Percentiles rank a stretch among this genome's conserved stretches.
Conservation (phyloP, 2,329 filamentous ascomycete genomes). For the Coniella lustricola region DNA sequence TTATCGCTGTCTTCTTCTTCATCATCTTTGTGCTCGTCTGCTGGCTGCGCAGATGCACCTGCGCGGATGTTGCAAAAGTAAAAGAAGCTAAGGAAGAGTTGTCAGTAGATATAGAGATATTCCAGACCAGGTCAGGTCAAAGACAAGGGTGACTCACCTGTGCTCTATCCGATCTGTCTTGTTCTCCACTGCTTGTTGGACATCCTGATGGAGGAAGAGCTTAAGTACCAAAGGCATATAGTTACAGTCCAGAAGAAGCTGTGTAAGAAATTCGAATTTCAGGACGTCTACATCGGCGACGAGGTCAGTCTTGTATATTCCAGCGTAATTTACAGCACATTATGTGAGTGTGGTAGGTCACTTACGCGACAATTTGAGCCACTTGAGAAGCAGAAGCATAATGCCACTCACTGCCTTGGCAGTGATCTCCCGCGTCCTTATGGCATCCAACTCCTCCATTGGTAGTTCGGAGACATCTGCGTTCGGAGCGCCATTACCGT, state of each 20-base stretch:
- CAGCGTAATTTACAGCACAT: background rate
- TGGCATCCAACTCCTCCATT: slow-evolving; percentile 73
- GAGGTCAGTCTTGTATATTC: background rate
- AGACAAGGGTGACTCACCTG: slow-evolving; percentile 64
- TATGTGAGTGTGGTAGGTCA: slow-evolving; percentile 16
- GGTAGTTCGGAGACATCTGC: slow-evolving; percentile 40
- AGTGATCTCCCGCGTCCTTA: slow-evolving; percentile 77
- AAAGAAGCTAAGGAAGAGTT: slow-evolving; percentile 61
- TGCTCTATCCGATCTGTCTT: slow-evolving; percentile 75
- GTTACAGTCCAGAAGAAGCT: slow-evolving; percentile 88
- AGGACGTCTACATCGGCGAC: slow-evolving; percentile 59
- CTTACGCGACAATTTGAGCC: slow-evolving; percentile 92
- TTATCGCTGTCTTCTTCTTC: slow-evolving; percentile 57
- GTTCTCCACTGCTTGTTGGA: slow-evolving; percentile 83
- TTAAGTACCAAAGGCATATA: slow-evolving; percentile 90
- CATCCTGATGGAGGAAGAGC: slow-evolving; percentile 87
- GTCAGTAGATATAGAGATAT: background rate
- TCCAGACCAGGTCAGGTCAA: slow-evolving; percentile 7
- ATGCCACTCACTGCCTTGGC: slow-evolving; percentile 89
- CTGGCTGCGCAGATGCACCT: slow-evolving; percentile 20
- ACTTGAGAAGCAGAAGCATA: slow-evolving; percentile 82
- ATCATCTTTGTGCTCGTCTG: slow-evolving; percentile 13
- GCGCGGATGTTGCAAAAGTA: slow-evolving; percentile 71
- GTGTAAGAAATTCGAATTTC: slow-evolving; percentile 93
- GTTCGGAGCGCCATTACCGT: slow-evolving; percentile 35